phyloP scores from a whole-genome alignment of 2,329 filamentous ascomycete genomes.

The Thielaviopsis ethacetica region DNA sequence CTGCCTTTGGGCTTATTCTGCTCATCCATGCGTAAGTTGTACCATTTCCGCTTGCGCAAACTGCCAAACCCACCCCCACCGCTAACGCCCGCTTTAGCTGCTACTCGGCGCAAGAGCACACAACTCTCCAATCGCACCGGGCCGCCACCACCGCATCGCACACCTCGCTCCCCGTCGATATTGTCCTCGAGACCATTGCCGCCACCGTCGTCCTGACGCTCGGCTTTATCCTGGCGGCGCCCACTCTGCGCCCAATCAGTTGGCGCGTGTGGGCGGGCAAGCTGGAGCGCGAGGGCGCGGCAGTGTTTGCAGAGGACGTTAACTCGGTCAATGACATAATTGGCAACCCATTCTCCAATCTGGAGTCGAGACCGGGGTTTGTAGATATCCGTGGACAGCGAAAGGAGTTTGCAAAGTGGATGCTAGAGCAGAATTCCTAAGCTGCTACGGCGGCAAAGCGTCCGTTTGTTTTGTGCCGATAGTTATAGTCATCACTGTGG shows the following conservation, averaged over 20 bases:
- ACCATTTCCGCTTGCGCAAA: conserved; percentile 1
- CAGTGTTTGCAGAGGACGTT: conserved; percentile 42
- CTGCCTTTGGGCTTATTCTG: conserved; percentile 58
- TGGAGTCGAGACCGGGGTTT: conserved; percentile 74
- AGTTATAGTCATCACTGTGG: background rate
- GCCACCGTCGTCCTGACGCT: conserved; percentile 67
- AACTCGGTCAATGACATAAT: conserved; percentile 54
- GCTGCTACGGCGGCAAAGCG: background rate
- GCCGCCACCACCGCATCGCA: conserved; percentile 29
- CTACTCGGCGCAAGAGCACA: conserved; percentile 92
- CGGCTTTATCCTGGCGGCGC: conserved; percentile 65
- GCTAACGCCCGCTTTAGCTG: conserved; percentile 41
- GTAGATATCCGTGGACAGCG: conserved; percentile 72
- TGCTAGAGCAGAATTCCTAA: conserved; percentile 22
- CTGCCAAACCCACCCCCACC: background rate
- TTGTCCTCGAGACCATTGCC: conserved; percentile 69
- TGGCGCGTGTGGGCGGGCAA: conserved; percentile 71
- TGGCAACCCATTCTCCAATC: conserved; percentile 61
- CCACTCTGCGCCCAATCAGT: conserved; percentile 67
- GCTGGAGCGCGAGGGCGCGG: conserved; percentile 54
- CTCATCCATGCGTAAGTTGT: conserved; percentile 68
- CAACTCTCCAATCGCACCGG: conserved; percentile 48
- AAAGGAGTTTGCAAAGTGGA: conserved; percentile 65
- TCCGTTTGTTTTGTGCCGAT: background rate
- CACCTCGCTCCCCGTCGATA: conserved; percentile 59